Conservation (phyloP, 345 rosid genomes). For the Noccaea bulbosa region DNA sequence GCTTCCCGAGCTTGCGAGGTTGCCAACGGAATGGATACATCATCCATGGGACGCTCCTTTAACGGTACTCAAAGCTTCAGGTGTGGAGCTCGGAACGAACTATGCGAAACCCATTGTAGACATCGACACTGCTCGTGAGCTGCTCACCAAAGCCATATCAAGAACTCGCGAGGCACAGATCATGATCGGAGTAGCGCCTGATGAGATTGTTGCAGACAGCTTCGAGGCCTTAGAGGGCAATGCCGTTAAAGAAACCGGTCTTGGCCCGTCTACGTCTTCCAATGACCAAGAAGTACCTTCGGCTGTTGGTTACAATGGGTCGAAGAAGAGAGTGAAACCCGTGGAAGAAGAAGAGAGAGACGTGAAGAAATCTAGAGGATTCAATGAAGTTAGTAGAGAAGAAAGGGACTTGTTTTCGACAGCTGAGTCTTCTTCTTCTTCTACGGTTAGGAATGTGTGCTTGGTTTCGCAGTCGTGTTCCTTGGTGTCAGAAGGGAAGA, state of each 20-base stretch:
- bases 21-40: conserved; percentile 93
- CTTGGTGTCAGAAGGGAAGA: conserved; percentile 49
- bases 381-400: conserved; percentile 33
- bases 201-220: conserved; percentile 76
- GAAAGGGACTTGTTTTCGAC: conserved; percentile 69
- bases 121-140: conserved; percentile 66
- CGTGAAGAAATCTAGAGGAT: conserved; percentile 30
- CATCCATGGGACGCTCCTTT: conserved; percentile 91
- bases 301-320: conserved; percentile 43
- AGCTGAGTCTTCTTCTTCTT: conserved; percentile 66
- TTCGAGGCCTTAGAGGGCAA: conserved; percentile 52
- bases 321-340: conserved; percentile 67
- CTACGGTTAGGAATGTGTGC: conserved; percentile 56
- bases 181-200: conserved; percentile 48
- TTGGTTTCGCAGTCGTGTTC: conserved; percentile 68
- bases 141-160: conserved; percentile 67
- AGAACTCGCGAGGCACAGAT: conserved; percentile 80
- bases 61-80: conserved; percentile 69
- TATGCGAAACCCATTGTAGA: conserved; percentile 77
- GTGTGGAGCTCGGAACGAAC: conserved; percentile 71
- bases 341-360: conserved; percentile 45
- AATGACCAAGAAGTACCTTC: conserved; percentile 87
- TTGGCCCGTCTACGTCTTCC: conserved; percentile 56
- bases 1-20: conserved; percentile 91
- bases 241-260: conserved; percentile 46